Conservation (phyloP, 768 basidiomycete genomes). For the Cyclocybe cylindracea region DNA sequence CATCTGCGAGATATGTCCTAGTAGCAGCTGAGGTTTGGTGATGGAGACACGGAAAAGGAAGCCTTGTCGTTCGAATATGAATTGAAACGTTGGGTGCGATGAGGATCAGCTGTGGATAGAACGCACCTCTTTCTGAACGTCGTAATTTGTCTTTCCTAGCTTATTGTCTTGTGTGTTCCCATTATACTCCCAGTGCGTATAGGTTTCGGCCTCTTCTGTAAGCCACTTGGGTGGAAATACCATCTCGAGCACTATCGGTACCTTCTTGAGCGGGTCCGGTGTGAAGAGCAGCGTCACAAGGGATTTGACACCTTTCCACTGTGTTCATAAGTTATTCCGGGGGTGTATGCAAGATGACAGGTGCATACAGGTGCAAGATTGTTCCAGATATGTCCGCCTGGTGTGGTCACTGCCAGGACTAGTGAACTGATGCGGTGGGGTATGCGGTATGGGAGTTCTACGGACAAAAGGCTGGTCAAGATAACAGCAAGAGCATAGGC, state of each 20-base stretch:
- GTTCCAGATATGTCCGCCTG: conserved; percentile 40
- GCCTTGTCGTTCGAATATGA: conserved; percentile 30
- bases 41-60: conserved; percentile 46
- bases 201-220: conserved; percentile 47
- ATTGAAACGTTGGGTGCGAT: background rate
- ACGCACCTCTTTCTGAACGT: conserved; percentile 57
- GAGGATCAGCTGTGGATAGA: background rate
- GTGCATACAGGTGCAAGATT: conserved; percentile 65
- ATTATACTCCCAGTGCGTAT: conserved; percentile 34
- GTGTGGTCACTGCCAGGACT: conserved; percentile 68
- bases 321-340: background rate
- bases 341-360: background rate
- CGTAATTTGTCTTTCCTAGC: conserved; percentile 61
- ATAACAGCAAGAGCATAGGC: background rate
- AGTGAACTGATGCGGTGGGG: conserved; percentile 70
- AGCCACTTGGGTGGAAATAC: conserved; percentile 66
- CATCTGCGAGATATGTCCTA: conserved; percentile 75
- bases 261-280: conserved; percentile 46
- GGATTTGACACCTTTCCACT: conserved; percentile 41
- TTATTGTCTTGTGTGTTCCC: conserved; percentile 17
- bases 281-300: conserved; percentile 43
- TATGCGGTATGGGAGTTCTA: conserved; percentile 70
- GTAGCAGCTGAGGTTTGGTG: conserved; percentile 58
- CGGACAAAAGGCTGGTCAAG: background rate
- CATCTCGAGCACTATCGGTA: conserved; percentile 54